These are phyloP conservation scores for Penicillium sp. DNA, from an alignment of 2,329 filamentous ascomycete species.

Conservation along the genomic window DNA sequence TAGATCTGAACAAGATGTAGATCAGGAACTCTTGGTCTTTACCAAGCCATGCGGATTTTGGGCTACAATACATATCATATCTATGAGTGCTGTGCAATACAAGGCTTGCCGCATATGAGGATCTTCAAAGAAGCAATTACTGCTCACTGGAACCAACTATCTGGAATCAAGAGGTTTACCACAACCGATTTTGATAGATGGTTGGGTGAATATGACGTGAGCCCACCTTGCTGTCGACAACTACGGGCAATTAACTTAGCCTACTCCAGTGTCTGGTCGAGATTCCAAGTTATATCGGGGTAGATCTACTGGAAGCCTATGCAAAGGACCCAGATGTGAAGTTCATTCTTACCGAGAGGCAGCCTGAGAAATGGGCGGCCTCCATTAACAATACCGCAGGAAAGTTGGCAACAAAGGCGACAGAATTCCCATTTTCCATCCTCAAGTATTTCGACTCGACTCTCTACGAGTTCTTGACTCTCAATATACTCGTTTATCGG, in stretches of 20 bases:
- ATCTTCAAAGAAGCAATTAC: slow-evolving; percentile 18
- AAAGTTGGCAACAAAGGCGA: background rate
- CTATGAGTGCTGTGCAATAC: slow-evolving; percentile 13
- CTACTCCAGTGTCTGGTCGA: slow-evolving; percentile 22
- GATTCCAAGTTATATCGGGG: slow-evolving; percentile 22
- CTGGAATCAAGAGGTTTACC: slow-evolving; percentile 6
- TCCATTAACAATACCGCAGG: slow-evolving; percentile 24
- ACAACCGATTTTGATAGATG: slow-evolving; percentile 13
- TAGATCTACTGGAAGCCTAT: slow-evolving; percentile 18
- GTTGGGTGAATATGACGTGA: slow-evolving; percentile 13
- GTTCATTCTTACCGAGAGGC: slow-evolving; percentile 27
- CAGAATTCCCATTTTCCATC: slow-evolving; percentile 19
- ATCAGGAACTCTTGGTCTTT: slow-evolving; percentile 26
- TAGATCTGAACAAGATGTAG: slow-evolving; percentile 2
- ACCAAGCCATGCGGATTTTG: slow-evolving; percentile 22
- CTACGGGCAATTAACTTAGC: background rate
- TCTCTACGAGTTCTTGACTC: slow-evolving; percentile 15
- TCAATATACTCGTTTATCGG: slow-evolving; percentile 14
- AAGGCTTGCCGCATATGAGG: slow-evolving; percentile 17
- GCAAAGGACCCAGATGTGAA: slow-evolving; percentile 25
- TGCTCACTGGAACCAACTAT: slow-evolving; percentile 18
- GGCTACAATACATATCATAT: slow-evolving; percentile 28
- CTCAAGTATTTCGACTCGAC: slow-evolving; percentile 22
- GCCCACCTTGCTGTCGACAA: background rate
- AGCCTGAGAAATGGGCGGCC: slow-evolving; percentile 22